Evolutionary conservation across 108 stramenopile genomes (phyloP), one percentile per base, ranked within the genome.

Genomic region (Epithemia pelagica): DNA sequence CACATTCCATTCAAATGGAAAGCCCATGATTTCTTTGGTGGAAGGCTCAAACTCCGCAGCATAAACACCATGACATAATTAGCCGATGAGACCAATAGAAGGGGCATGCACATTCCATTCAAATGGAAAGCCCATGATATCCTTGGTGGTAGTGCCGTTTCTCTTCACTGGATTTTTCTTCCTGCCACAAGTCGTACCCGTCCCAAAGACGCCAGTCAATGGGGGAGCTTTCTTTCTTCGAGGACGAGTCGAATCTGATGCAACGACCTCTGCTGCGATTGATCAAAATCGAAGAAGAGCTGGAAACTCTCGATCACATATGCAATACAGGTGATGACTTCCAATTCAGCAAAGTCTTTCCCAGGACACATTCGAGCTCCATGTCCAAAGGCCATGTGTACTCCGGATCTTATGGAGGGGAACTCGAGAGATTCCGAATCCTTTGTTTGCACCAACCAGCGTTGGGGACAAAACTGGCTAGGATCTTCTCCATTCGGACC

Each of bases 301-400:
- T 46, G 5, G 37, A 46, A 46, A 15, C 37, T 5, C 37, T 46
- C 10, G 5, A 46, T 10, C 15, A 46, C 37, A 46, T 46, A 15
- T 10, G 37, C 15, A 15, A 46, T 46, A 46, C 37, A 46, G 15
- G 37, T 46, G 10, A 46, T 46, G 37, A 46, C 37, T 46, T 46
- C 37, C 37, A 46, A 46, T 46, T 46, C 37, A 15, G 37, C 37
- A 15, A 46, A 46, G 5, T 46, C 37, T 15, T 46, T 46, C 15
- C 56, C 56, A 26, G 56, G 56, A 26, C 56, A 57, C 3, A 26
- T 27, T 57, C 56, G 56, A 57, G 56, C 18, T 57, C 56, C 56
- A 23, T 26, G 25, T 27, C 56, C 56, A 57, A 57, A 57, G 25
- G 56, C 56, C 56, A 57, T 57, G 56, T 26, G 26, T 27, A 26